Percentiles rank a stretch among this genome's conserved stretches.
Evolutionary conservation across 2,329 filamentous ascomycete genomes (phyloP).

Genomic region (Elsinoe australis): DNA sequence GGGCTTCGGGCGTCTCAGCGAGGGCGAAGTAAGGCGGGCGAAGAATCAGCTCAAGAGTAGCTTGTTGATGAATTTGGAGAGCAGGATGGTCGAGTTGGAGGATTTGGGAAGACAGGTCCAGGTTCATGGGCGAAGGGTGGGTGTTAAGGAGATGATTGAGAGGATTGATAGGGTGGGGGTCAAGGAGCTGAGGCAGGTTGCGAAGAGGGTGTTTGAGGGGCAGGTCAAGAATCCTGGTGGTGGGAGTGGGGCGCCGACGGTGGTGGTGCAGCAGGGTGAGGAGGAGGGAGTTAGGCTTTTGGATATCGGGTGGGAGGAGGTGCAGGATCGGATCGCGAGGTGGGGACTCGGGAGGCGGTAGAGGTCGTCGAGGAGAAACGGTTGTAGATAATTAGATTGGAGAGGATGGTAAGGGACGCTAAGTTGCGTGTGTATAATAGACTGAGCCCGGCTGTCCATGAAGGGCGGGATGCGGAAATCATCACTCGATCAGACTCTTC

Average conservation of each 20-base stretch:
- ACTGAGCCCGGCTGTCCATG: too few relatives aligned
- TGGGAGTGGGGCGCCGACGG: conserved; percentile 83
- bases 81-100: conserved; percentile 93
- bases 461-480: too few relatives aligned
- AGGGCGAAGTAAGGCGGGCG: conserved; percentile 75
- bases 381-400: too few relatives aligned
- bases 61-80: conserved; percentile 95
- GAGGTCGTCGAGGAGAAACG: background rate
- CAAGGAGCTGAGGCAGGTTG: conserved; percentile 72
- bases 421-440: too few relatives aligned
- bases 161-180: conserved; percentile 78
- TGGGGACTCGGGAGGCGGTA: conserved; percentile 70
- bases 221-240: conserved; percentile 63
- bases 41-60: conserved; percentile 93
- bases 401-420: too few relatives aligned
- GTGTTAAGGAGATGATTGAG: conserved; percentile 85
- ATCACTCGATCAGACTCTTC: too few relatives aligned
- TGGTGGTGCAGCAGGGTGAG: conserved; percentile 87
- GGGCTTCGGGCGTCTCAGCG: conserved; percentile 64
- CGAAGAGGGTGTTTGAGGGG: conserved; percentile 68
- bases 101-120: conserved; percentile 92
- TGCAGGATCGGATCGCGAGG: conserved; percentile 73
- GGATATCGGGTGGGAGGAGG: conserved; percentile 74
- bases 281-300: conserved; percentile 60
- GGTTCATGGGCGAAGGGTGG: conserved; percentile 88